Base-by-base conservation (phyloP, 345 rosid genomes). In the Carallia pectinifolia region DNA sequence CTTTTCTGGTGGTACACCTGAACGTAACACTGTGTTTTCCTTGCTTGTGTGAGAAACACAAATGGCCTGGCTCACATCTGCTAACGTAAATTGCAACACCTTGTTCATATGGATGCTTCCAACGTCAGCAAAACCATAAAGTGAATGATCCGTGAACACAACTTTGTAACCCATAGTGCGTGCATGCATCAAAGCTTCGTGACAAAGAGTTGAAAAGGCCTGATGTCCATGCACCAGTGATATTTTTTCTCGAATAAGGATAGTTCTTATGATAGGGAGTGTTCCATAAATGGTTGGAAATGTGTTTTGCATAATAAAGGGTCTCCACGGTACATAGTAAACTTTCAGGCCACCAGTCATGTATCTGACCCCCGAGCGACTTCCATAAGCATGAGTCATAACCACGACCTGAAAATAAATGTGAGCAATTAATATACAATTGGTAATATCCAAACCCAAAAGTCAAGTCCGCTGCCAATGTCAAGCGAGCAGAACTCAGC, bases 101-200 rank as follows among this genome's bases (percentile, higher is more conserved):
- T 94, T 92, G 76, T 95, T 95, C 99, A 95, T 95, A 77, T 95
- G 93, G 74, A 92, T 90, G 79, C 97, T 95, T 69, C 99, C 99
- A 36, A 87, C 90, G 81, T 95, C 97, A 70, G 99, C 85, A 76
- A 92, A 95, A 60, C 97, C 97, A 34, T 94, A 95, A 23, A 92
- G 82, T 2, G 97, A 95, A 79, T 95, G 97, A 80, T 95, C 97
- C 5, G 99, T 92, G 58, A 95, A 95, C 6, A 92, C 93, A 60
- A 87, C 97, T 80, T 75, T 95, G 77, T 90, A 92, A 1, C 97
- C 96, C 97, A 90, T 92, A 0, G 93, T 92, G 3, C 96, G 85
- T 3, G 99, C 93, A 2, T 95, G 97, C 97, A 92, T 95, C 82
- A 92, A 64, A 53, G 97, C 95, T 81, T 92, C 97, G 29, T 95